Percentiles rank a stretch among this genome's conserved stretches.
Evolutionary conservation across 2,329 filamentous ascomycete genomes (phyloP).

Genomic region (Cyphellophora europaea): DNA sequence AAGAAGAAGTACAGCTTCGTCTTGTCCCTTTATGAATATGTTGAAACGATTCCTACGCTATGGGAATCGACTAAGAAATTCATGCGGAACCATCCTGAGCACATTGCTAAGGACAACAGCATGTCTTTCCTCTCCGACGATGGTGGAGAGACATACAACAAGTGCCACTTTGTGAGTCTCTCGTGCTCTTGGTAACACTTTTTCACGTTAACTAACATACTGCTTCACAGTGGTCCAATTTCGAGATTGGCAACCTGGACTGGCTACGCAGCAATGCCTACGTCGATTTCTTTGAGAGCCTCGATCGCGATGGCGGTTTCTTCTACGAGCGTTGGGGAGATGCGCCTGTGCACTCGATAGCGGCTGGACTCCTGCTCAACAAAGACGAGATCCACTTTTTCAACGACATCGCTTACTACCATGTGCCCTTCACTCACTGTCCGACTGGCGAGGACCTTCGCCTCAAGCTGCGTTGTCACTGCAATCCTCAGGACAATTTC

Average conservation of each 20-base stretch:
- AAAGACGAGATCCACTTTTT: slow-evolving; percentile 98
- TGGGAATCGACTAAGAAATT: slow-evolving; percentile 96
- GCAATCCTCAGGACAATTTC: slow-evolving; percentile 94
- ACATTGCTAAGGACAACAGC: slow-evolving; percentile 74
- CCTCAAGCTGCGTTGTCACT: slow-evolving; percentile 81
- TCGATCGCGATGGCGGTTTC: slow-evolving; percentile 90
- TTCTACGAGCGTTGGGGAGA: slow-evolving; percentile 99
- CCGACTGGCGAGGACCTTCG: slow-evolving; percentile 81
- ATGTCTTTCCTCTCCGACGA: slow-evolving; percentile 91
- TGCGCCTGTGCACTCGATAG: slow-evolving; percentile 96
- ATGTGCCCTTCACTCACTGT: slow-evolving; percentile 96
- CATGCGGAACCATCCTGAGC: slow-evolving; percentile 80
- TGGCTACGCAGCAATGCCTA: slow-evolving; percentile 90
- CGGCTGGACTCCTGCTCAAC: slow-evolving; percentile 72
- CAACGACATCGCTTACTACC: slow-evolving; percentile 97
- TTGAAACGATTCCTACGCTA: slow-evolving; percentile 88
- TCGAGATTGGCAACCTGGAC: slow-evolving; percentile 87
- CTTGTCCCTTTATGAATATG: slow-evolving; percentile 90
- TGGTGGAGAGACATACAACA: slow-evolving; percentile 83
- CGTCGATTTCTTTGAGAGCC: slow-evolving; percentile 76
- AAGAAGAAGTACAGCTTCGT: slow-evolving; percentile 98
- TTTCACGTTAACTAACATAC: slow-evolving; percentile 6
- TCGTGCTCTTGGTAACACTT: background rate
- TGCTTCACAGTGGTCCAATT: slow-evolving; percentile 90
- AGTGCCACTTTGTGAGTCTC: slow-evolving; percentile 82